phyloP scores from a whole-genome alignment of 805 yeast genomes.

The Metschnikowia anglica region DNA sequence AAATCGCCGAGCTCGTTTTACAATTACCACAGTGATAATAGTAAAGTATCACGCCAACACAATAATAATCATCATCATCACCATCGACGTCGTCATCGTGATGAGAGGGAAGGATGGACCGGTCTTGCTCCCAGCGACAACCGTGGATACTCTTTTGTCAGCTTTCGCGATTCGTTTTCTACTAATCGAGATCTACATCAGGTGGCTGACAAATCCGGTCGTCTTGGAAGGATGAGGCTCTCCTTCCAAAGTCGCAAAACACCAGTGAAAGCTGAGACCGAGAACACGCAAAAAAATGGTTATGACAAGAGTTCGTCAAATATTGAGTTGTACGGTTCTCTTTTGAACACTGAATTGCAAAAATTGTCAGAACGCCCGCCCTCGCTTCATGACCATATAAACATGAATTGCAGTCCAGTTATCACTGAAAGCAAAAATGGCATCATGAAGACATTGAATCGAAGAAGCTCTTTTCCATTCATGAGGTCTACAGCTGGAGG shows the following conservation, averaged over 20 bases:
- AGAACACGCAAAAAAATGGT: neutral
- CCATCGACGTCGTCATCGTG: conserved; percentile 12
- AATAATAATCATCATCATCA: conserved; percentile 7
- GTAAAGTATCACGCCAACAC: neutral
- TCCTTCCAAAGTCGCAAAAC: conserved; percentile 30
- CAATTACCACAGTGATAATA: neutral
- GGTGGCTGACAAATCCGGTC: conserved; percentile 29
- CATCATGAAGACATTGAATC: conserved; percentile 15
- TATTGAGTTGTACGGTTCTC: conserved; percentile 1
- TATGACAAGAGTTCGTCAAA: neutral
- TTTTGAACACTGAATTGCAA: conserved; percentile 13
- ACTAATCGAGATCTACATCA: conserved; percentile 16
- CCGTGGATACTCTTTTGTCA: conserved; percentile 28
- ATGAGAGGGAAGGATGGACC: neutral
- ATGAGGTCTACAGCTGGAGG: conserved; percentile 16
- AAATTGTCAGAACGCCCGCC: conserved; percentile 8
- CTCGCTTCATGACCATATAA: neutral
- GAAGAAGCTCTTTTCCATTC: conserved; percentile 39
- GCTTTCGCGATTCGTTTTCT: conserved; percentile 35
- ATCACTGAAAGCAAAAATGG: neutral
- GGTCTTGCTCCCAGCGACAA: neutral
- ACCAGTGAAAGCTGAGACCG: conserved; percentile 1
- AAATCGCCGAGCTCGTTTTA: conserved; percentile 1
- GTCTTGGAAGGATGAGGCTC: conserved; percentile 36
- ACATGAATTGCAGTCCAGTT: neutral